Base-by-base conservation (phyloP, 2,329 filamentous ascomycete genomes). In the Dothistroma septosporum region DNA sequence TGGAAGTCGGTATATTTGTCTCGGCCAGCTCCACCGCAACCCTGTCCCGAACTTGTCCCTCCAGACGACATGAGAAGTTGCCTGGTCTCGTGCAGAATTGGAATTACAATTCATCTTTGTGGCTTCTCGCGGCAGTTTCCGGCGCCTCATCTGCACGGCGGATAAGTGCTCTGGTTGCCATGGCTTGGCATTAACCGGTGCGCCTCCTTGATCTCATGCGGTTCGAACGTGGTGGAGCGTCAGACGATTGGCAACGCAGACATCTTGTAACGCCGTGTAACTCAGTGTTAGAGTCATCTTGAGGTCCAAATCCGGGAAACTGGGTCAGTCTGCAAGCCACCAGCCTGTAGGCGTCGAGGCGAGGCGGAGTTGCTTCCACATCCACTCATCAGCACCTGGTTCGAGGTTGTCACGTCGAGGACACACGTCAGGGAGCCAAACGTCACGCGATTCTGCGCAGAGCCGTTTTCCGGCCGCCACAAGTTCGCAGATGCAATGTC, bases 361-460 rank as follows among this genome's bases (percentile, higher is more conserved):
- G 35, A 46, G 32, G 57, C 58, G 58, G 58, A 60, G 58, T 24
- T 31, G 46, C 46, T 47, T 60, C 58, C 58, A 57, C 53, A 55
- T 52, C 58, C 53, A 60, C 44, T 53, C 53, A 53, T 24, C 32
- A n/a, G 47, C 37, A 50, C 37, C 49, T 21, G 24, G 24, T 7
- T 12, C 48, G 50, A 46, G n/a, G 37, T n/a, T 59, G 41, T 44
- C 41, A 44, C 41, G n/a, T 3, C 41, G 41, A 44, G 16, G n/a
- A 19, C 41, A 44, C 41, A 19, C 41, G 10, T 44, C 16, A 44
- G 41, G 41, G 41, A 44, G 41, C 8, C 41, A 7, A 16, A 19
- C 47, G 28, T 50, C 47, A 24, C 28, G 47, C 47, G 19, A 28
- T 19, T 44, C 6, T 28, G 21, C 16, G 46, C 46, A 28, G n/a